Conservation (phyloP, 371 early-diverging fungal species). For the Mucor sp. region DNA sequence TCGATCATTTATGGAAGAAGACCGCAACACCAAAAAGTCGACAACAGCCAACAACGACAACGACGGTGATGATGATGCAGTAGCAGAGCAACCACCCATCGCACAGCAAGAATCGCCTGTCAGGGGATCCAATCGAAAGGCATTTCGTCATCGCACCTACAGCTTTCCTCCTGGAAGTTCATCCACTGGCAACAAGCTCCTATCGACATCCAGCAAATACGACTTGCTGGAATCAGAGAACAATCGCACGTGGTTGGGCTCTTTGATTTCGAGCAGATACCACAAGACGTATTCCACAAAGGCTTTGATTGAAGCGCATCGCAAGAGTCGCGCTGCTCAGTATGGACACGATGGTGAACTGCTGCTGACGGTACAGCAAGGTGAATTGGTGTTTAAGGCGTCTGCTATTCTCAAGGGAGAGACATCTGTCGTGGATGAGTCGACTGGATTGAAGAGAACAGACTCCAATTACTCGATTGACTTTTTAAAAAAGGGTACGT, state of each 20-base stretch:
- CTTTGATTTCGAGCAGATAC: constrained; percentile 28
- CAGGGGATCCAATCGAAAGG: constrained; percentile 13
- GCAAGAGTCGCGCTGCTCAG: constrained; percentile 19
- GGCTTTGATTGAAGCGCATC: constrained; percentile 27
- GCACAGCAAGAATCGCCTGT: background rate
- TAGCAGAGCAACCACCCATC: background rate
- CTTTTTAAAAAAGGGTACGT: constrained; percentile 14
- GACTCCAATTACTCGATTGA: constrained; percentile 10
- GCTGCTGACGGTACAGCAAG: constrained; percentile 20
- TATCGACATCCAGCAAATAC: background rate
- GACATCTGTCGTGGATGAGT: background rate
- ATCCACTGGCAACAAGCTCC: background rate
- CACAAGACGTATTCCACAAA: constrained; percentile 34
- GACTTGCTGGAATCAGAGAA: constrained; percentile 19
- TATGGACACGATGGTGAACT: constrained; percentile 21
- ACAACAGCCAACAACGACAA: background rate
- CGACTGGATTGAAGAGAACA: background rate
- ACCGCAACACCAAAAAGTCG: background rate
- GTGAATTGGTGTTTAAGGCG: constrained; percentile 30
- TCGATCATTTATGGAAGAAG: constrained; percentile 18
- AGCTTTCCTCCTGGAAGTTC: constrained; percentile 41
- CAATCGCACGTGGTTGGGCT: constrained; percentile 42
- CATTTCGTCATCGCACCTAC: constrained; percentile 35
- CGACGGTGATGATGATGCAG: background rate
- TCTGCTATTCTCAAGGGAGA: constrained; percentile 21